Conservation (phyloP, 1,284 basidiomycete species). For the Cryptococcus sp. region DNA sequence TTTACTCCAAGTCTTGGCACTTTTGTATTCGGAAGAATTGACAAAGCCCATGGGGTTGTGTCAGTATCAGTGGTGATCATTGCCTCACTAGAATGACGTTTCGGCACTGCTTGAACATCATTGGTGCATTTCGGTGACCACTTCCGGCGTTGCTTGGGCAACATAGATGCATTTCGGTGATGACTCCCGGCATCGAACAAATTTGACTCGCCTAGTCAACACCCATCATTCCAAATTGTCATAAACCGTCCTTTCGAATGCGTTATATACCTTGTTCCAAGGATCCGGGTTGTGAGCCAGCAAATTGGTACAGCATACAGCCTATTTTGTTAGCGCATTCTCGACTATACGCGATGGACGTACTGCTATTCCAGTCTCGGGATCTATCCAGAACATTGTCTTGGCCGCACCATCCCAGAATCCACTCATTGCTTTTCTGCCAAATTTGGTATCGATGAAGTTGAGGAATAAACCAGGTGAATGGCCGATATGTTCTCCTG, state of each 20-base stretch:
- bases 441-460: slow-evolving; percentile 12
- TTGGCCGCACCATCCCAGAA: slow-evolving; percentile 32
- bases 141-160: too few species aligned
- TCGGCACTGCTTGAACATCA: too few species aligned
- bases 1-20: neutral
- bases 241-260: slow-evolving; percentile 32
- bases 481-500: slow-evolving; percentile 11
- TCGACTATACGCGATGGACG: slow-evolving; percentile 4
- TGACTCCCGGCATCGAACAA: too few species aligned
- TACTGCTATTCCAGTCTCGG: slow-evolving; percentile 28
- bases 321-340: slow-evolving; percentile 6
- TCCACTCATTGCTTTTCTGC: slow-evolving; percentile 25
- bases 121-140: too few species aligned
- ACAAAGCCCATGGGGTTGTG: too few species aligned
- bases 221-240: slow-evolving; percentile 15
- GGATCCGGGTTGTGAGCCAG: slow-evolving; percentile 10
- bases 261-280: slow-evolving; percentile 26
- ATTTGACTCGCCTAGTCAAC: neutral
- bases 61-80: too few species aligned
- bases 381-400: slow-evolving; percentile 37
- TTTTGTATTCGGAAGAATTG: neutral
- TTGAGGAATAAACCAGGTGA: slow-evolving; percentile 16
- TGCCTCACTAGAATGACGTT: too few species aligned
- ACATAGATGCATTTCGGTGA: too few species aligned
- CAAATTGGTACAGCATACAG: slow-evolving; percentile 13